These are phyloP conservation scores for Knoxdaviesia proteae DNA, from an alignment of 2,329 filamentous ascomycete genomes.

Conservation along the genomic window DNA sequence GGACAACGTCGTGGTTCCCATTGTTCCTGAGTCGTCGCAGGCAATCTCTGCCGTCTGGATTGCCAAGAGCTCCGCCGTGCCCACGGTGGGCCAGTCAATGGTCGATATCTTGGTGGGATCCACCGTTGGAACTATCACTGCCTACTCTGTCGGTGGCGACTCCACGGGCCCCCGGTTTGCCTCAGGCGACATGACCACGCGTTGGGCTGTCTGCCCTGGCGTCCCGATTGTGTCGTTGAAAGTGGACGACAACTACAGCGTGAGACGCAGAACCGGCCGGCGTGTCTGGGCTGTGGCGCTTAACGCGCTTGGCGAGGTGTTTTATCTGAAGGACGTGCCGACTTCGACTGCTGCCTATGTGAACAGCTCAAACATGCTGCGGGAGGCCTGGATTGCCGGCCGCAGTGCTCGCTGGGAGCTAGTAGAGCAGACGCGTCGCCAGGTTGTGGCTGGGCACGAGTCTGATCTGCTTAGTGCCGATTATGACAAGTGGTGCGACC, in stretches of 20 bases:
- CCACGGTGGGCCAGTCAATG: slow-evolving; percentile 52
- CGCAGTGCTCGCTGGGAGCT: slow-evolving; percentile 64
- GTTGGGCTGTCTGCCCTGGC: slow-evolving; percentile 79
- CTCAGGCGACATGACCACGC: slow-evolving; percentile 62
- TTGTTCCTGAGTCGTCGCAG: slow-evolving; percentile 47
- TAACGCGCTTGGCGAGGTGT: slow-evolving; percentile 84
- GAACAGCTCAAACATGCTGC: slow-evolving; percentile 34
- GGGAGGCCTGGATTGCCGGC: slow-evolving; percentile 60
- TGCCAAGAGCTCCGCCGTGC: slow-evolving; percentile 57
- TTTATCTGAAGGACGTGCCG: slow-evolving; percentile 58
- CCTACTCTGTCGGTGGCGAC: slow-evolving; percentile 53
- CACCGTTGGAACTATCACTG: slow-evolving; percentile 60
- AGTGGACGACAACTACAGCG: slow-evolving; percentile 65
- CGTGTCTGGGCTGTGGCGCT: slow-evolving; percentile 83
- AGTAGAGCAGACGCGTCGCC: slow-evolving; percentile 54
- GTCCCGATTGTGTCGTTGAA: slow-evolving; percentile 73
- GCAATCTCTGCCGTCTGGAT: slow-evolving; percentile 72
- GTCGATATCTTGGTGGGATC: slow-evolving; percentile 71
- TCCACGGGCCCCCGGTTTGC: slow-evolving; percentile 33
- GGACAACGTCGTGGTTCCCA: slow-evolving; percentile 50
- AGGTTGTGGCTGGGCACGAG: too few relatives aligned
- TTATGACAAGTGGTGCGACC: too few relatives aligned
- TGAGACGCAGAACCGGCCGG: slow-evolving; percentile 44
- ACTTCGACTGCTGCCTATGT: slow-evolving; percentile 26
- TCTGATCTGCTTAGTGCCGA: too few relatives aligned